phyloP scores from a whole-genome alignment of 2,329 filamentous ascomycete genomes.

The Hyphodiscus sp. region DNA sequence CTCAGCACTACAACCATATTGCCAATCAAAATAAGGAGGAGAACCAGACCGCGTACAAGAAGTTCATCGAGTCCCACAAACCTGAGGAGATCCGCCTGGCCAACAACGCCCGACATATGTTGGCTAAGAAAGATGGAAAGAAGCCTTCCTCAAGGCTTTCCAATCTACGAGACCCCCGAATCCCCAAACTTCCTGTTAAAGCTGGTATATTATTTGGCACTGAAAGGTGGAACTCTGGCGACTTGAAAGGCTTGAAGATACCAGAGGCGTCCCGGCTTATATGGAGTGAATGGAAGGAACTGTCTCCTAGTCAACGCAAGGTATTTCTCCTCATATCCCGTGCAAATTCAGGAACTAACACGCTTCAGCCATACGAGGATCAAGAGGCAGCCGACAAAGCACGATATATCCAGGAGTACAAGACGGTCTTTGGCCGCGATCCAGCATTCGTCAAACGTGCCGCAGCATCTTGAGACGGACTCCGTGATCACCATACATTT shows the following conservation, averaged over 20 bases:
- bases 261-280: conserved; percentile 37
- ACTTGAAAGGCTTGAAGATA: conserved; percentile 40
- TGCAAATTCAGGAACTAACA: background rate
- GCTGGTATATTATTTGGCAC: conserved; percentile 38
- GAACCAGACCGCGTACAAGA: conserved; percentile 38
- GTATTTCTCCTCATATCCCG: conserved; percentile 7
- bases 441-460: background rate
- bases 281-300: conserved; percentile 40
- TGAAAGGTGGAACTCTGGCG: conserved; percentile 40
- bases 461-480: background rate
- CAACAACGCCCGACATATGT: conserved; percentile 46
- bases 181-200: conserved; percentile 36
- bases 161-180: conserved; percentile 47
- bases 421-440: conserved; percentile 25
- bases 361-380: conserved; percentile 27
- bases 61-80: conserved; percentile 49
- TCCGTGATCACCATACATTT: background rate
- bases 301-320: conserved; percentile 41
- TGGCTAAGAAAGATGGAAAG: conserved; percentile 14
- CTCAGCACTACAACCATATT: conserved; percentile 46
- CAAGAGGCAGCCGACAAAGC: conserved; percentile 17
- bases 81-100: conserved; percentile 51
- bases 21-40: conserved; percentile 40
- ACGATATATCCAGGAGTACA: conserved; percentile 19
- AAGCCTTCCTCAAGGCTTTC: background rate